Evolutionary conservation across 306 rosid genomes (phyloP), one percentile per base, ranked within the genome.

Genomic region (Leucaena leucocephala): DNA sequence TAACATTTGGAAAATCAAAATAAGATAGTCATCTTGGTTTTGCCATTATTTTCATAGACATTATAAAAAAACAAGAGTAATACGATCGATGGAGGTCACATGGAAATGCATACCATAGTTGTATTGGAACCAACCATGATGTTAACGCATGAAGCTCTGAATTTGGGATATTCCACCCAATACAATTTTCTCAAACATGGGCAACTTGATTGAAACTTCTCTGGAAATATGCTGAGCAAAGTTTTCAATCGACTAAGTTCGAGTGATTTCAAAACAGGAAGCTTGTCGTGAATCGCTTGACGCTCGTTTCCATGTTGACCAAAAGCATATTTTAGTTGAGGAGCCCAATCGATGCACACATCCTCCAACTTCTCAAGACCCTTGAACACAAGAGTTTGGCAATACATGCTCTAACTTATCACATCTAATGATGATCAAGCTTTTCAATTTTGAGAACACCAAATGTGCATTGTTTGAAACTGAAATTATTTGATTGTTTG

Each of bases 401-500:
- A 59, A 40, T 22, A 55, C 15, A 39, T 5, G 40, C 14, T 72
- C 34, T 7, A 72, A 17, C 46, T 35, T 17, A 2, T 5, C 3
- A 54, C 65, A 72, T 3, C 0, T 0, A 4, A 0, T 0, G 3
- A 72, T n/a, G 0, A 4, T 7, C 4, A 72, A 43, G 0, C 4
- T 34, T 21, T 72, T 54, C 64, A 72, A 72, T 11, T 39, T n/a
- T 2, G 76, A 40, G 36, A 72, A 72, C 6, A 46, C n/a, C 43
- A 33, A 46, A 70, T 6, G 3, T 7, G 27, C 9, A 46, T 33
- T 27, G 21, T 7, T 9, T 70, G 59, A 33, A 27, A 2, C 74
- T 15, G 3, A 54, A 46, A 6, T 1, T 34, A 50, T 72, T 52
- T 50, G 65, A 14, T 10, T 35, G 46, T 44, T 3, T 2, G 15